These are phyloP conservation scores for Hyphopichia buzzinii DNA, from an alignment of 1,139 yeast genomes.

Conservation along the genomic window DNA sequence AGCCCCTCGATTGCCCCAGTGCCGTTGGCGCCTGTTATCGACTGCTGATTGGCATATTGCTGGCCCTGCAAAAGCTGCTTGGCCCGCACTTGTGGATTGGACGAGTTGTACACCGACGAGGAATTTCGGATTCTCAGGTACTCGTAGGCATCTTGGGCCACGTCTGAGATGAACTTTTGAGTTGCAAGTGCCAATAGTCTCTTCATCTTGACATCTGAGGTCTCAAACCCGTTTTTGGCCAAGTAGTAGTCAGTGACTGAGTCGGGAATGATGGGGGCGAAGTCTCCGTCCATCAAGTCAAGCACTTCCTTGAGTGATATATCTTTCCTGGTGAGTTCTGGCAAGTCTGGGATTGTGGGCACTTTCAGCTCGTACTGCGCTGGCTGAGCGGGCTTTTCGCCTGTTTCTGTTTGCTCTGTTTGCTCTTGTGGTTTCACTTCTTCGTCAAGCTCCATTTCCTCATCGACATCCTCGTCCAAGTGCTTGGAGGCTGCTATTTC, in stretches of 20 bases:
- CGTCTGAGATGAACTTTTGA: slow-evolving; percentile 89
- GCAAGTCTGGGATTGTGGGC: slow-evolving; percentile 47
- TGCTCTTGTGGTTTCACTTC: slow-evolving; percentile 13
- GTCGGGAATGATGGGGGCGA: slow-evolving; percentile 95
- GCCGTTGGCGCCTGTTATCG: slow-evolving; percentile 34
- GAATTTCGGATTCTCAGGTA: slow-evolving; percentile 86
- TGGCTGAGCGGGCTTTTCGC: slow-evolving; percentile 5
- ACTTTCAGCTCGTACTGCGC: no score
- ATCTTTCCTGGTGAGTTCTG: slow-evolving; percentile 78
- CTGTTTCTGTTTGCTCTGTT: slow-evolving; percentile 5
- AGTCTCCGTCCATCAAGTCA: slow-evolving; percentile 82
- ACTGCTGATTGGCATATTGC: slow-evolving; percentile 50
- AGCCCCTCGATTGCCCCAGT: slow-evolving; percentile 38
- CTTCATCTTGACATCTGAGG: slow-evolving; percentile 77
- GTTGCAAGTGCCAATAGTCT: slow-evolving; percentile 90
- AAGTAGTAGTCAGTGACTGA: slow-evolving; percentile 95
- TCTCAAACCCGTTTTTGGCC: slow-evolving; percentile 83
- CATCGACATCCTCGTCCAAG: slow-evolving; percentile 14
- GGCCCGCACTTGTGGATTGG: slow-evolving; percentile 86
- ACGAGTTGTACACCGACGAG: slow-evolving; percentile 76
- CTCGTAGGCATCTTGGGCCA: slow-evolving; percentile 96
- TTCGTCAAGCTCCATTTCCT: slow-evolving; percentile 31
- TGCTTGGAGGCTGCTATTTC: slow-evolving; percentile 7
- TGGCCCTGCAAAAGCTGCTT: slow-evolving; percentile 73
- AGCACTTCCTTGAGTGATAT: slow-evolving; percentile 84